Conservation (phyloP, 2,329 filamentous ascomycete species). For the Paramyrothecium sp. region DNA sequence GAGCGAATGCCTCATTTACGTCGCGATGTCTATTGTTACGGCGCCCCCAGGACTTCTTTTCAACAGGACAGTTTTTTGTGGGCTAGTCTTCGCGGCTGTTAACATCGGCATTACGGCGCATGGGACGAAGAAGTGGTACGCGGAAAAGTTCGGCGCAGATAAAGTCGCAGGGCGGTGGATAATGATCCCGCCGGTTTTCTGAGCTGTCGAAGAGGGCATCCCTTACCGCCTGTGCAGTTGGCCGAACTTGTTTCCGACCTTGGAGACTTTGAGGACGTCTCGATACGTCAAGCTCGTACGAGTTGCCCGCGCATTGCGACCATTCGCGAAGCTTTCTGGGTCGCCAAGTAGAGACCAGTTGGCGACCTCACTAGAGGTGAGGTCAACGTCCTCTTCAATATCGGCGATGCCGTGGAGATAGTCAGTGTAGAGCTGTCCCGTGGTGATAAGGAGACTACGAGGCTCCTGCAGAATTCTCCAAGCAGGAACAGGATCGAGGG, state of each 20-base stretch:
- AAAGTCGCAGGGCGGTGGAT: conserved; percentile 64
- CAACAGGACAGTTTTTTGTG: conserved; percentile 73
- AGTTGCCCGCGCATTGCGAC: conserved; percentile 55
- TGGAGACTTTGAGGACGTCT: conserved; percentile 82
- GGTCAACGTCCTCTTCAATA: conserved; percentile 61
- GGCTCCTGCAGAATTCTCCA: conserved; percentile 77
- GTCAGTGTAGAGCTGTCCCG: conserved; percentile 63
- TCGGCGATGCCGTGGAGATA: conserved; percentile 75
- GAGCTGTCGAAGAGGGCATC: conserved; percentile 6
- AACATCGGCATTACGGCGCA: conserved; percentile 82
- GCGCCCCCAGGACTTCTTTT: conserved; percentile 65
- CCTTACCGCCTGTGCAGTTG: conserved; percentile 40
- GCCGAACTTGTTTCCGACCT: conserved; percentile 66
- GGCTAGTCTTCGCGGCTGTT: conserved; percentile 68
- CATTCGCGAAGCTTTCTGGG: conserved; percentile 41
- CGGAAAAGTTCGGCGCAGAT: conserved; percentile 67
- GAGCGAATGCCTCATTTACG: conserved; percentile 81
- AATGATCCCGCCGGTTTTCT: conserved; percentile 74
- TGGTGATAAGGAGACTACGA: conserved; percentile 75
- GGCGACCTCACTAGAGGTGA: conserved; percentile 60
- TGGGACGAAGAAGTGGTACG: conserved; percentile 79
- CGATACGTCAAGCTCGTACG: conserved; percentile 77
- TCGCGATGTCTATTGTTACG: conserved; percentile 70
- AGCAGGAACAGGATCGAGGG: conserved; percentile 48
- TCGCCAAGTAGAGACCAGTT: conserved; percentile 71